A percentile compares a stretch with the other conserved stretches of the same genome.
phyloP scores from a whole-genome alignment of 2,329 filamentous ascomycete genomes.

The Penicillium nordicum region DNA sequence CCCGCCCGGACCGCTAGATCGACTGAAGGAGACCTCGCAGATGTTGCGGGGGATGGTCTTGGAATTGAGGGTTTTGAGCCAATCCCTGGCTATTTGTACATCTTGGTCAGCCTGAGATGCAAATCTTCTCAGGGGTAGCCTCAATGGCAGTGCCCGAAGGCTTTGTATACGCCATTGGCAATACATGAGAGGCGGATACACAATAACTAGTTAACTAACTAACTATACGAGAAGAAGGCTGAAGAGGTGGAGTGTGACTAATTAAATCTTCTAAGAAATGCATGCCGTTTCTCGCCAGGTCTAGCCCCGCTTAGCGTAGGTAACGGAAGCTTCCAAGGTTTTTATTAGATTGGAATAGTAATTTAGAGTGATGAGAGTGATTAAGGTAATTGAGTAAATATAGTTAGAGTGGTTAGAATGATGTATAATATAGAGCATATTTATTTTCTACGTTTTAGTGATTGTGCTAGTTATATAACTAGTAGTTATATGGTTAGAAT shows the following conservation, averaged over 20 bases:
- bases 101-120: constrained; percentile 25
- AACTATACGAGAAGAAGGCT: not conserved
- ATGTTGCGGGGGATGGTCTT: constrained; percentile 55
- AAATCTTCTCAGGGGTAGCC: constrained; percentile 26
- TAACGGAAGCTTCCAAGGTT: not conserved
- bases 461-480: not conserved
- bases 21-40: constrained; percentile 59
- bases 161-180: constrained; percentile 6
- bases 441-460: not conserved
- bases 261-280: constrained; percentile 3
- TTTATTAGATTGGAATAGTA: not conserved
- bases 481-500: not conserved
- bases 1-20: constrained; percentile 63
- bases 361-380: not conserved
- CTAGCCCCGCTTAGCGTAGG: constrained; percentile 6
- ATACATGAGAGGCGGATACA: not conserved
- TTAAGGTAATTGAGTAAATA: not conserved
- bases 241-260: constrained; percentile 11
- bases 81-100: constrained; percentile 49
- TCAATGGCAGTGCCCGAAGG: constrained; percentile 7
- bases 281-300: not conserved
- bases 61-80: constrained; percentile 54
- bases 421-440: not conserved
- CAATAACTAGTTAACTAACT: too few species aligned
- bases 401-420: not conserved